Evolutionary conservation across 176 grass and related monocot genomes (phyloP).

Genomic region (Oropetium thomaeum): DNA sequence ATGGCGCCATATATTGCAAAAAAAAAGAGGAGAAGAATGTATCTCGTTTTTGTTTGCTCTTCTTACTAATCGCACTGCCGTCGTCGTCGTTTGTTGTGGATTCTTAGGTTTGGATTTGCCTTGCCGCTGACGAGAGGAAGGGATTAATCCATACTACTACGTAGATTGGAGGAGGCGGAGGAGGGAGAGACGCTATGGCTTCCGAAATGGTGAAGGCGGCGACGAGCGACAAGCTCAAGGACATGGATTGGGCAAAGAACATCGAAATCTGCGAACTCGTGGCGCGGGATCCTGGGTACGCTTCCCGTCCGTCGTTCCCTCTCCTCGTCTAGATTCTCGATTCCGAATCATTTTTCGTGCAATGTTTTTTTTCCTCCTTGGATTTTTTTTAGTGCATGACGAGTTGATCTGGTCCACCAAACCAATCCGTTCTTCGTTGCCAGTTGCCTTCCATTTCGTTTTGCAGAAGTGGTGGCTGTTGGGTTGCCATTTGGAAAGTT

Average conservation of each 20-base stretch:
- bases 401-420: constrained; percentile 24
- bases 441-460: constrained; percentile 1
- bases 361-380: not conserved
- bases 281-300: constrained; percentile 69
- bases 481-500: constrained; percentile 41
- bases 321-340: not conserved
- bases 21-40: no score
- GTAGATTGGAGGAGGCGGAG: not conserved
- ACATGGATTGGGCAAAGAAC: constrained; percentile 91
- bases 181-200: constrained; percentile 39
- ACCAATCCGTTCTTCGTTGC: not conserved
- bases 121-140: not conserved
- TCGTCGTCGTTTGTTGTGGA: not conserved
- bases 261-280: constrained; percentile 99
- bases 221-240: constrained; percentile 86
- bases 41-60: not conserved
- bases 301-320: not conserved
- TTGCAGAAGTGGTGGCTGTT: constrained; percentile 24
- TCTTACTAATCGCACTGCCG: not conserved
- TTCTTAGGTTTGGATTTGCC: constrained; percentile 35
- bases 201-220: constrained; percentile 86
- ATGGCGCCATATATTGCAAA: not conserved
- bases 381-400: constrained; percentile 21
- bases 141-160: not conserved
- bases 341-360: not conserved